Conservation (phyloP, 805 yeast species). For the Metschnikowia lochheadii region DNA sequence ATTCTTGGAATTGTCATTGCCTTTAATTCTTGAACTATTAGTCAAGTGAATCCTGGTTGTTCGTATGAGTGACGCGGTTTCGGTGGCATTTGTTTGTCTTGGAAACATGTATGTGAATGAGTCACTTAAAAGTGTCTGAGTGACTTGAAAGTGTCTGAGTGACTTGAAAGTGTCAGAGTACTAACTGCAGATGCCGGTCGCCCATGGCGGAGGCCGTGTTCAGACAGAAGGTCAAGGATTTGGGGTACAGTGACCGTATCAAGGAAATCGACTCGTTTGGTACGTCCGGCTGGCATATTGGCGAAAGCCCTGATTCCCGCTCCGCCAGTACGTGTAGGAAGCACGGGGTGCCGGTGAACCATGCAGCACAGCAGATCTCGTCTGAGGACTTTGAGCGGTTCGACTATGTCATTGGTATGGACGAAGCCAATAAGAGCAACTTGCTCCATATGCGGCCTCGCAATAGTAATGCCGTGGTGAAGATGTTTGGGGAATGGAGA, state of each 20-base stretch:
- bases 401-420: slow-evolving; percentile 72
- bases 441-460: slow-evolving; percentile 52
- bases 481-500: slow-evolving; percentile 79
- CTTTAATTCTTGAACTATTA: no score
- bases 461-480: slow-evolving; percentile 45
- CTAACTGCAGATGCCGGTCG: slow-evolving; percentile 68
- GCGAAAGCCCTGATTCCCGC: slow-evolving; percentile 77
- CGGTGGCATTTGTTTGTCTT: no score
- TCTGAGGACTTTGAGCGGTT: slow-evolving; percentile 49
- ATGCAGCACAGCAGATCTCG: slow-evolving; percentile 66
- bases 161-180: background rate
- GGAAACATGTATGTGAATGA: background rate
- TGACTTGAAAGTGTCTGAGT: no score
- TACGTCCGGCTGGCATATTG: slow-evolving; percentile 79
- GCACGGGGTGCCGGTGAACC: slow-evolving; percentile 72
- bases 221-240: slow-evolving; percentile 53
- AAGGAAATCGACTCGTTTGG: slow-evolving; percentile 79
- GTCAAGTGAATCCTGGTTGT: no score
- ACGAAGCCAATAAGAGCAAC: slow-evolving; percentile 52
- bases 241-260: slow-evolving; percentile 44
- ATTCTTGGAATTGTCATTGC: no score
- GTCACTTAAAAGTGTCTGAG: no score
- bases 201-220: slow-evolving; percentile 98
- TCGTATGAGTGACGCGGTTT: no score
- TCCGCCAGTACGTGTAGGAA: slow-evolving; percentile 62